phyloP scores from a whole-genome alignment of 2,329 filamentous ascomycete genomes.

The Trichoderma aggressivum region DNA sequence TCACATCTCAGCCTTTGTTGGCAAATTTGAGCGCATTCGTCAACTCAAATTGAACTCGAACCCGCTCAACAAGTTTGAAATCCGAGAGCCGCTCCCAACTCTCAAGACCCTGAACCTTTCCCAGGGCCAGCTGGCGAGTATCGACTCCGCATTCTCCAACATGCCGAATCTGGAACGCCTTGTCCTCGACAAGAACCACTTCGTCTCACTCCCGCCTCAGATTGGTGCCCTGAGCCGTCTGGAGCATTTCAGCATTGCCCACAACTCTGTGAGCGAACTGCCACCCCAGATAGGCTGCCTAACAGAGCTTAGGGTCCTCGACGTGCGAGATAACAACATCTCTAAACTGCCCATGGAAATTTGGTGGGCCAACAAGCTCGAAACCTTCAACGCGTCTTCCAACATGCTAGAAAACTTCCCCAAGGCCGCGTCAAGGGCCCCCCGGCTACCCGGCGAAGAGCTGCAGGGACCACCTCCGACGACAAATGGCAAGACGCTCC shows the following conservation, averaged over 20 bases:
- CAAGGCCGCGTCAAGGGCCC: constrained; percentile 71
- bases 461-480: constrained; percentile 33
- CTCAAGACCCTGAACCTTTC: constrained; percentile 85
- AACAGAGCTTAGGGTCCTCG: constrained; percentile 76
- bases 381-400: constrained; percentile 91
- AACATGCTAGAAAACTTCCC: constrained; percentile 91
- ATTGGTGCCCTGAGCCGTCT: constrained; percentile 79
- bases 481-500: constrained; percentile 41
- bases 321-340: constrained; percentile 91
- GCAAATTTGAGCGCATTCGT: constrained; percentile 80
- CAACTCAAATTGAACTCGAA: constrained; percentile 90
- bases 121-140: constrained; percentile 83
- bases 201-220: constrained; percentile 81
- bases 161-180: constrained; percentile 84
- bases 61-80: constrained; percentile 89
- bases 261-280: constrained; percentile 81
- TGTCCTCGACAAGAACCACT: constrained; percentile 91
- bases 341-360: constrained; percentile 84
- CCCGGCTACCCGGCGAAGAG: constrained; percentile 56
- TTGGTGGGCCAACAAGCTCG: constrained; percentile 91
- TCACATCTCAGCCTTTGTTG: constrained; percentile 82
- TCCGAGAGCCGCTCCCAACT: constrained; percentile 72
- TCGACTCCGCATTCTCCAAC: constrained; percentile 85
- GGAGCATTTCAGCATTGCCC: constrained; percentile 90
- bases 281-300: constrained; percentile 87